These are phyloP conservation scores for Fusarium sacchari DNA, from an alignment of 2,329 filamentous ascomycete species.

Conservation along the genomic window DNA sequence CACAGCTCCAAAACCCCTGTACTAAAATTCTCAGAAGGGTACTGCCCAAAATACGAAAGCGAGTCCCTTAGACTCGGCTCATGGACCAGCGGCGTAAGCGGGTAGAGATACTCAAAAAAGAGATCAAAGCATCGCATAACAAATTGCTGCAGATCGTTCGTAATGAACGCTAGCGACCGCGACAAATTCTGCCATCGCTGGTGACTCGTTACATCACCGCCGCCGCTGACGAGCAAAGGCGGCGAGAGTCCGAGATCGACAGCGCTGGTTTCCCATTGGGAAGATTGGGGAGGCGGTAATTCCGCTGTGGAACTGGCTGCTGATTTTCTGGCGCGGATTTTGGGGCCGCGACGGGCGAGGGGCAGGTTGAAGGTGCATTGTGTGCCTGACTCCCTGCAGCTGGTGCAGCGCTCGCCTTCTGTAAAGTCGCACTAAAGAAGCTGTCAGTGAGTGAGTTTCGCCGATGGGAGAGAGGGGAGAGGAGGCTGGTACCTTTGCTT, in stretches of 20 bases:
- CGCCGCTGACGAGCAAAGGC: slow-evolving; percentile 27
- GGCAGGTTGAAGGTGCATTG: slow-evolving; percentile 53
- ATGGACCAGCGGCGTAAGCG: slow-evolving; percentile 54
- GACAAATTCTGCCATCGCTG: slow-evolving; percentile 46
- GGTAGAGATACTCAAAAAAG: slow-evolving; percentile 56
- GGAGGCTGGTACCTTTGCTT: slow-evolving; percentile 47
- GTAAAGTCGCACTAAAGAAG: slow-evolving; percentile 44
- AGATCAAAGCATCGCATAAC: slow-evolving; percentile 51
- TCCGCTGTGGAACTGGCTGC: slow-evolving; percentile 28
- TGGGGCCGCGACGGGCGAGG: slow-evolving; percentile 52
- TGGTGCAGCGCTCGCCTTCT: slow-evolving; percentile 42
- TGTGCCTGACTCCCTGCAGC: slow-evolving; percentile 47
- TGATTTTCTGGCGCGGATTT: slow-evolving; percentile 32
- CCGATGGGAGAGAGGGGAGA: not conserved
- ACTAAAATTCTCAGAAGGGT: slow-evolving; percentile 17
- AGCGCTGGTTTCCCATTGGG: slow-evolving; percentile 33
- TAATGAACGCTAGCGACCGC: slow-evolving; percentile 38
- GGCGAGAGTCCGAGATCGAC: slow-evolving; percentile 40
- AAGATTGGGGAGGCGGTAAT: slow-evolving; percentile 7
- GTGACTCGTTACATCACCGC: slow-evolving; percentile 17
- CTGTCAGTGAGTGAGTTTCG: not conserved
- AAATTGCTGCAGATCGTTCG: slow-evolving; percentile 40
- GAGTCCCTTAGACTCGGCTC: slow-evolving; percentile 53
- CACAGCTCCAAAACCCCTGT: slow-evolving; percentile 42
- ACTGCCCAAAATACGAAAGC: slow-evolving; percentile 46